A percentile compares a stretch with the other conserved stretches of the same genome.
Evolutionary conservation across 2,329 filamentous ascomycete genomes (phyloP).

Genomic region (Truncatella angustata): DNA sequence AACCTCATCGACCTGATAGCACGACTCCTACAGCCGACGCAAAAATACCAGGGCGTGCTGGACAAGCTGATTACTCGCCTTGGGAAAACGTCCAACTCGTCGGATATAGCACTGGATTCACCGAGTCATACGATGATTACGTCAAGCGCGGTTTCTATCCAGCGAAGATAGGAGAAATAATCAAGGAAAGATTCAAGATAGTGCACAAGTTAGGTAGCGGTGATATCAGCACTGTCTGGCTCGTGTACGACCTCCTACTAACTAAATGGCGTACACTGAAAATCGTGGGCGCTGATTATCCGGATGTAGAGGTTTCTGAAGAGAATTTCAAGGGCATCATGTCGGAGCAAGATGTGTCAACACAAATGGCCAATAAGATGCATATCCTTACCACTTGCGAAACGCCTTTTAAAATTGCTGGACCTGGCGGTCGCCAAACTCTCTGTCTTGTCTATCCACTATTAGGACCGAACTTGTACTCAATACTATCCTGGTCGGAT

Average conservation of each 20-base stretch:
- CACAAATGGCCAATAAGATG: not conserved
- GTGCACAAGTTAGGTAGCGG: slow-evolving; percentile 8
- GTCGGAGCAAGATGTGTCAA: not conserved
- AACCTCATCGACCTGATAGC: too few species aligned
- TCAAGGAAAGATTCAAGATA: slow-evolving; percentile 5
- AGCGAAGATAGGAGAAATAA: slow-evolving; percentile 2
- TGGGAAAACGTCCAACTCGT: too few species aligned
- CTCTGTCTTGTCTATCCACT: slow-evolving; percentile 6
- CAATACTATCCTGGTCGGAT: not conserved
- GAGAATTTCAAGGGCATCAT: not conserved
- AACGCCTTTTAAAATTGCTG: not conserved
- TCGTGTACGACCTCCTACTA: not conserved
- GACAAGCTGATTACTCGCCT: too few species aligned
- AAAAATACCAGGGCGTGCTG: too few species aligned
- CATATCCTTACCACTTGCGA: slow-evolving; percentile 1
- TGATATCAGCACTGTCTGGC: slow-evolving; percentile 8
- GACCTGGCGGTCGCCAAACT: not conserved
- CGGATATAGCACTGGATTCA: not conserved
- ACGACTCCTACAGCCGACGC: too few species aligned
- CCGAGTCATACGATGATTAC: not conserved
- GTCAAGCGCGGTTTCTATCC: slow-evolving; percentile 6
- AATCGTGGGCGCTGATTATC: not conserved
- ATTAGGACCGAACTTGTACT: slow-evolving; percentile 1
- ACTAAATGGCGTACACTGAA: slow-evolving; percentile 7
- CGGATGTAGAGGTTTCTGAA: not conserved